These are phyloP conservation scores for Phytophthora citrophthora DNA, from an alignment of 352 stramenopile genomes.

Conservation along the genomic window DNA sequence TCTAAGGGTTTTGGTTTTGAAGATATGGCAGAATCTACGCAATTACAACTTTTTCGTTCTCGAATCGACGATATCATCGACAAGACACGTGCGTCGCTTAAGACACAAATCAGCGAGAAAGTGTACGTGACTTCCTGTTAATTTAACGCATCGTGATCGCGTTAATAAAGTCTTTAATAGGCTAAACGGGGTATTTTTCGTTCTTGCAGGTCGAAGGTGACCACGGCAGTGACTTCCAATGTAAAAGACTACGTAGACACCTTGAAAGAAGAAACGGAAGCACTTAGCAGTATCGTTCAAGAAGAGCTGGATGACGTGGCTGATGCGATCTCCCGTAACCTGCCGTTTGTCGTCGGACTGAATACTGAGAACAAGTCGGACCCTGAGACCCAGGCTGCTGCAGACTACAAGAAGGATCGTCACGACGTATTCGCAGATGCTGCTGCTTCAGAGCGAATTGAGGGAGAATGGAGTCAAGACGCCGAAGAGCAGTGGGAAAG, in stretches of 20 bases:
- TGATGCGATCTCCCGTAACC: conserved; percentile 31
- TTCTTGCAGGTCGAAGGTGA: conserved; percentile 55
- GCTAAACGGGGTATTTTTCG: background rate
- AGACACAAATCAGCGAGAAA: conserved; percentile 56
- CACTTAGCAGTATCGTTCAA: conserved; percentile 48
- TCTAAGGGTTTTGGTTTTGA: background rate
- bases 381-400: conserved; percentile 1
- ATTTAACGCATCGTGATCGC: background rate
- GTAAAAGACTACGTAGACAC: conserved; percentile 62
- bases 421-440: conserved; percentile 25
- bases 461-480: conserved; percentile 22
- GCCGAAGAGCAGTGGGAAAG: conserved; percentile 20
- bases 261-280: conserved; percentile 64
- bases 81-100: conserved; percentile 48
- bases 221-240: conserved; percentile 55
- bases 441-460: conserved; percentile 21
- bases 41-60: conserved; percentile 48
- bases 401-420: conserved; percentile 1
- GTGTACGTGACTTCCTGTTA: conserved; percentile 41
- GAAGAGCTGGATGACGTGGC: conserved; percentile 52
- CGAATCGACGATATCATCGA: conserved; percentile 62
- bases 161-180: background rate
- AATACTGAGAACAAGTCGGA: conserved; percentile 4
- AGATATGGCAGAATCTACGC: conserved; percentile 24
- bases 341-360: conserved; percentile 28